Percentiles rank a stretch among this genome's conserved stretches.
Evolutionary conservation across 2,329 filamentous ascomycete genomes (phyloP).

Genomic region (Monosporascus sp.): DNA sequence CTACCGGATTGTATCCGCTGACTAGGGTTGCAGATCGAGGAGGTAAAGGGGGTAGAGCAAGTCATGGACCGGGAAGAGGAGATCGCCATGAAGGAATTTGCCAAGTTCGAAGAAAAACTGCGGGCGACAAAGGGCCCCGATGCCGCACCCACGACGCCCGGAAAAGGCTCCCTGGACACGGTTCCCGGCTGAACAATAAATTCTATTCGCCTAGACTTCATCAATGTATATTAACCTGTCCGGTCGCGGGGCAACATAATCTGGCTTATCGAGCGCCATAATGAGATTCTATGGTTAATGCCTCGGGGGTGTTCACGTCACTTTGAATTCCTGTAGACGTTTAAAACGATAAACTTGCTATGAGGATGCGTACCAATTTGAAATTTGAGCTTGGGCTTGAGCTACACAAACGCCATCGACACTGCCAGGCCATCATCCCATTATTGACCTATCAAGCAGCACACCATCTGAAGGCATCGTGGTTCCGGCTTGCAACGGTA

Average conservation of each 20-base stretch:
- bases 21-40: conserved; percentile 69
- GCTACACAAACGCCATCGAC: not conserved
- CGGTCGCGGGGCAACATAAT: not conserved
- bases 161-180: conserved; percentile 34
- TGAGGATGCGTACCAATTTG: not conserved
- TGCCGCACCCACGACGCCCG: conserved; percentile 30
- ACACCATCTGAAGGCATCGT: too few species aligned
- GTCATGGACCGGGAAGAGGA: conserved; percentile 90
- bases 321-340: not conserved
- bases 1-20: conserved; percentile 14
- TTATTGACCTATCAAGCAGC: too few species aligned
- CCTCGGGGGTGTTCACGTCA: not conserved
- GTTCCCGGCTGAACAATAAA: conserved; percentile 26
- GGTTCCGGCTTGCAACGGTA: too few species aligned
- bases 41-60: conserved; percentile 88
- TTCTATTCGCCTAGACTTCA: too few species aligned
- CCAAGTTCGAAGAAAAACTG: conserved; percentile 85
- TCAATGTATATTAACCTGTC: too few species aligned
- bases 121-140: conserved; percentile 46
- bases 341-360: not conserved
- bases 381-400: not conserved
- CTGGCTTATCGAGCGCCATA: too few species aligned
- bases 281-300: not conserved
- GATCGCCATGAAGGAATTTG: conserved; percentile 80
- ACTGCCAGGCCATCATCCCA: not conserved